Evolutionary conservation across 2,329 filamentous ascomycete genomes (phyloP), one percentile per base, ranked within the genome.

Genomic region (Macroventuria anomochaeta): DNA sequence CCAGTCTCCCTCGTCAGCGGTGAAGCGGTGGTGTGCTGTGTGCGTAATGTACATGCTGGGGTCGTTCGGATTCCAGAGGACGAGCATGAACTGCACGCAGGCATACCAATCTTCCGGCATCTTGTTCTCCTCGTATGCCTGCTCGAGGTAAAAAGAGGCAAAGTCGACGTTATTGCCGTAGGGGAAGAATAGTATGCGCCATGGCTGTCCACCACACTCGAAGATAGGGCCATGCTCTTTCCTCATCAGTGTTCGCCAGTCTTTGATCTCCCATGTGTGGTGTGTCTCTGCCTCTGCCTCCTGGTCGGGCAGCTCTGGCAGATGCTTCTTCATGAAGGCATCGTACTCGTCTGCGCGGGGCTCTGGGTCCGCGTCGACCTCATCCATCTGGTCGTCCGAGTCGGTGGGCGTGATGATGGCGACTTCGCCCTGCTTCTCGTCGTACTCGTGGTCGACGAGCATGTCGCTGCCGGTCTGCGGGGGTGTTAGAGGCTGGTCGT

Each of bases 1-100:
- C 95, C 95, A 99, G 69, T 99, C 95, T 20, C 91, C 92, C 75
- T 99, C 95, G 36, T 97, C 95, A 59, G 90, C 90, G 3, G 92
- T 97, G 75, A 97, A 99, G 54, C 95, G 89, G 73, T 99, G 95
- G 65, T 93, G 91, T n/a, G 95, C 95, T 36, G 81, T 83, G 67
- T 96, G 89, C 43, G 83, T 82, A 32, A 83, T 76, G 74, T 89
- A 91, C 65, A 97, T 84, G 58, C 86, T 87, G n/a, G 95, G 93
- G 67, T 97, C 91, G 70, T 93, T 91, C 38, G 89, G 88, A 75
- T 97, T 99, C 88, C 91, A 97, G 48, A 99, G 81, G 4, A 97
- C 93, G 41, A 99, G 81, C 53, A 90, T 88, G 75, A 99, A 99
- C 72, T 97, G 95, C 37, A 96, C 91, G 71, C 95, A 99, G 66